A percentile compares a stretch with the other conserved stretches of the same genome.
These are phyloP conservation scores for Ceriops zippeliana DNA, from an alignment of 345 rosid genomes.

Conservation along the genomic window DNA sequence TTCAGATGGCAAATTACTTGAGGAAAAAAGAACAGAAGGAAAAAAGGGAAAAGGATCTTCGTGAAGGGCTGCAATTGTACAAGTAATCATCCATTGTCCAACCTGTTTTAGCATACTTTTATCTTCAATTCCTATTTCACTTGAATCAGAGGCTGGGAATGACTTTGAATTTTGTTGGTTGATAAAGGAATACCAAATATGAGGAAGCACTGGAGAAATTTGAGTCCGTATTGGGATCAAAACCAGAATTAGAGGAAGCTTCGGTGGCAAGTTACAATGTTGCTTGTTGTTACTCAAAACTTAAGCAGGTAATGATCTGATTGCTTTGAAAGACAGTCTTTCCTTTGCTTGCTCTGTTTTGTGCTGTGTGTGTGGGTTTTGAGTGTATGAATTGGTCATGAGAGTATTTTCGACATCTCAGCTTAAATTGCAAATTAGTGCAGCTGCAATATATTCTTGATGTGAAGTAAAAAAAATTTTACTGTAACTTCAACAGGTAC, in stretches of 20 bases:
- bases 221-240: constrained; percentile 92
- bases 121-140: background rate
- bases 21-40: constrained; percentile 74
- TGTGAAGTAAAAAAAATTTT: too few relatives aligned
- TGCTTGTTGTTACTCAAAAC: constrained; percentile 91
- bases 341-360: background rate
- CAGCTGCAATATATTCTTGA: too few relatives aligned
- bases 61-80: constrained; percentile 74
- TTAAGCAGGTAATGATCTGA: constrained; percentile 56
- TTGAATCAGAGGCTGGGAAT: background rate
- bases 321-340: background rate
- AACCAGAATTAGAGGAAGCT: constrained; percentile 70
- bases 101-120: background rate
- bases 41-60: constrained; percentile 69
- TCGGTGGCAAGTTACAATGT: constrained; percentile 89
- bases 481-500: constrained; percentile 36
- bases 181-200: constrained; percentile 61
- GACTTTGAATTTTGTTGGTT: background rate
- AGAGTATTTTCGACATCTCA: background rate
- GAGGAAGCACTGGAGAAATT: constrained; percentile 84
- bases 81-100: constrained; percentile 34
- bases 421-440: background rate
- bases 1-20: constrained; percentile 77
- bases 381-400: background rate
- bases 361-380: background rate